Conservation (phyloP, 495 filamentous ascomycete species). For the Hyaloscypha finlandica region DNA sequence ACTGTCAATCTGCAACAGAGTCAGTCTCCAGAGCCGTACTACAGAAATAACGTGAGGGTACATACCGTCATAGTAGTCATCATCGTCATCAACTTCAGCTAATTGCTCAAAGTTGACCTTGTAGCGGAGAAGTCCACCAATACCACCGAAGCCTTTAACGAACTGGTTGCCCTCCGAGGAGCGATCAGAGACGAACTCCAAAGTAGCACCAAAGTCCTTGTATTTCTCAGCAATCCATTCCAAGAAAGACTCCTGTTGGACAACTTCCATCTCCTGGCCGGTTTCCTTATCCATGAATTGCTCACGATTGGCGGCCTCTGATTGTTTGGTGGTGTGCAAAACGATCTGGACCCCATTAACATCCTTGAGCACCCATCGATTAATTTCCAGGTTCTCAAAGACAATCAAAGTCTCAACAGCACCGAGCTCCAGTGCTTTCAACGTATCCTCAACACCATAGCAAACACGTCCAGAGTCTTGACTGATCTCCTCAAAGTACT, state of each 20-base stretch:
- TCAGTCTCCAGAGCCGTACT: conserved; percentile 29
- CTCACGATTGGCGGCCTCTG: conserved; percentile 73
- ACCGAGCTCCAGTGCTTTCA: conserved; percentile 95
- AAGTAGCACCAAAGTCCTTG: conserved; percentile 93
- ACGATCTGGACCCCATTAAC: conserved; percentile 68
- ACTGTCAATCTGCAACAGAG: conserved; percentile 76
- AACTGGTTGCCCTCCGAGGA: conserved; percentile 99
- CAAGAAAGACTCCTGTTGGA: conserved; percentile 84
- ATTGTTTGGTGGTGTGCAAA: conserved; percentile 84
- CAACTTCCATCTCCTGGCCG: conserved; percentile 93
- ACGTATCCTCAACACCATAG: conserved; percentile 96
- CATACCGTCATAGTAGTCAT: conserved; percentile 96
- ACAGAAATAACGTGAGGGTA: not conserved
- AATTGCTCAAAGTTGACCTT: conserved; percentile 99
- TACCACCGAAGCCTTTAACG: conserved; percentile 98
- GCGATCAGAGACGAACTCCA: conserved; percentile 97
- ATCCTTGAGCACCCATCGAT: conserved; percentile 84
- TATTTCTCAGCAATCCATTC: conserved; percentile 99
- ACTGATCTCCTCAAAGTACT: conserved; percentile 98
- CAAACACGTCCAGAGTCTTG: conserved; percentile 95
- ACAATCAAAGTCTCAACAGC: conserved; percentile 94
- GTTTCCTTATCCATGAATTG: conserved; percentile 93
- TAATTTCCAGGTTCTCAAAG: conserved; percentile 96
- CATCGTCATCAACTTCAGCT: conserved; percentile 91
- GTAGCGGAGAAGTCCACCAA: conserved; percentile 95